Evolutionary conservation across 352 stramenopile genomes (phyloP).

Genomic region (Paralagenidium karlingii): DNA sequence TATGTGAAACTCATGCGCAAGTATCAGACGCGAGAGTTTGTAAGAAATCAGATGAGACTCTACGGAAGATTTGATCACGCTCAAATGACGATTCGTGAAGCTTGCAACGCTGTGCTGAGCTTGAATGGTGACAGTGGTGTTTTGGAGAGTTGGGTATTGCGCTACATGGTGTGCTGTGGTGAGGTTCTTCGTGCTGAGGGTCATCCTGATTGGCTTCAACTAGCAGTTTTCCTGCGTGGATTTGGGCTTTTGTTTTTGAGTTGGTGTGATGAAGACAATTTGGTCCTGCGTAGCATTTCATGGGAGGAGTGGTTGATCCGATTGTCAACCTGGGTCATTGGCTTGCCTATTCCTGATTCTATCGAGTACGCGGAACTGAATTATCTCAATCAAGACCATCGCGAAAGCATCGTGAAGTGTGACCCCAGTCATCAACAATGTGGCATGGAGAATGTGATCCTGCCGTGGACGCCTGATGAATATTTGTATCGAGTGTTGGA

Average conservation of each 20-base stretch:
- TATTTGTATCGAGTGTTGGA: slow-evolving; percentile 61
- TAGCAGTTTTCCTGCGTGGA: slow-evolving; percentile 55
- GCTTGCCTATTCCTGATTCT: slow-evolving; percentile 9
- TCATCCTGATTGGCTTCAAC: slow-evolving; percentile 73
- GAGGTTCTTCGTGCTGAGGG: slow-evolving; percentile 43
- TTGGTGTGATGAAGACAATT: slow-evolving; percentile 60
- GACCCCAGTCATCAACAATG: no score
- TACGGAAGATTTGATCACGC: slow-evolving; percentile 58
- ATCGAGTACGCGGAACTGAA: slow-evolving; percentile 73
- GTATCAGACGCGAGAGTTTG: slow-evolving; percentile 57
- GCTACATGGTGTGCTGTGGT: slow-evolving; percentile 57
- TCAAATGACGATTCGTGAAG: slow-evolving; percentile 88
- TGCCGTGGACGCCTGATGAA: slow-evolving; percentile 74
- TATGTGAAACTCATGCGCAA: slow-evolving; percentile 59
- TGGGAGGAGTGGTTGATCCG: slow-evolving; percentile 70
- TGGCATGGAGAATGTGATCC: slow-evolving; percentile 82
- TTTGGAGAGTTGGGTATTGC: slow-evolving; percentile 67
- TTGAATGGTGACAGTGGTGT: slow-evolving; percentile 34
- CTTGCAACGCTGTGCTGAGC: slow-evolving; percentile 64
- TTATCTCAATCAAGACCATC: slow-evolving; percentile 4
- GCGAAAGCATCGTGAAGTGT: slow-evolving; percentile 80
- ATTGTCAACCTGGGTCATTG: slow-evolving; percentile 85
- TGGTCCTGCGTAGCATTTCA: slow-evolving; percentile 50
- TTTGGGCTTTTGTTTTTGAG: slow-evolving; percentile 65
- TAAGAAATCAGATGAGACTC: slow-evolving; percentile 57